Base-by-base conservation (phyloP, 2,329 filamentous ascomycete genomes). In the Zasmidium angulare region DNA sequence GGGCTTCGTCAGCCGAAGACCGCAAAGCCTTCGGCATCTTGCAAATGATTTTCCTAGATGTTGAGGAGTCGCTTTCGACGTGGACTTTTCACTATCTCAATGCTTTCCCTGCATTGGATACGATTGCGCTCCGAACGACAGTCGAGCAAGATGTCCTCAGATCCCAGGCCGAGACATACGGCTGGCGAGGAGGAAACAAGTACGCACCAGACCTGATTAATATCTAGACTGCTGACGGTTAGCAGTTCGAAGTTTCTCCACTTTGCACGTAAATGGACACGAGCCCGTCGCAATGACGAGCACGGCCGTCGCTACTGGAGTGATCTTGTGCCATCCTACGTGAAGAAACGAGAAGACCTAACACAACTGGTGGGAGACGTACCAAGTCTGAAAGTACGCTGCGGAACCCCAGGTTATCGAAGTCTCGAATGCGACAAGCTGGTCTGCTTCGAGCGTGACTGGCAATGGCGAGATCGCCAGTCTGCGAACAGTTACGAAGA, bases 1-100 rank as follows among this genome's bases (percentile, higher is more conserved):
- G 68, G 69, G 63, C 65, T 14, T 52, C 50, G 0, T 59, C 56
- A 43, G 68, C 65, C 11, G 51, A 40, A 20, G 50, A 59, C 3
- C 22, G 50, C 9, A 62, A 59, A 9, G 58, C 64, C 2, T 61
- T 71, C 23, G 22, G 50, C 1, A 57, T 55, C 19, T 60, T 71
- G 7, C 40, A 66, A 31, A 48, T 47, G 14, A 50, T 71, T 2
- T 64, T 65, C 49, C 31, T 67, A 17, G 56, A 57, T 19, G 55
- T 31, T 11, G 57, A 63, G 20, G 3, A 22, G 10, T 53, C 53
- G 3, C 47, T 68, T n/a, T 61, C 63, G 1, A 11, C 23, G 17
- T 58, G 50, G 46, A 50, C 59, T 20, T 46, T 70, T 26, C 52
- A 56, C 19, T 59, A 63, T 23, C 58, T 70, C 17, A 51, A 48